A percentile compares a stretch with the other conserved stretches of the same genome.
phyloP scores from a whole-genome alignment of 352 stramenopile species.

The Peronospora destructor region DNA sequence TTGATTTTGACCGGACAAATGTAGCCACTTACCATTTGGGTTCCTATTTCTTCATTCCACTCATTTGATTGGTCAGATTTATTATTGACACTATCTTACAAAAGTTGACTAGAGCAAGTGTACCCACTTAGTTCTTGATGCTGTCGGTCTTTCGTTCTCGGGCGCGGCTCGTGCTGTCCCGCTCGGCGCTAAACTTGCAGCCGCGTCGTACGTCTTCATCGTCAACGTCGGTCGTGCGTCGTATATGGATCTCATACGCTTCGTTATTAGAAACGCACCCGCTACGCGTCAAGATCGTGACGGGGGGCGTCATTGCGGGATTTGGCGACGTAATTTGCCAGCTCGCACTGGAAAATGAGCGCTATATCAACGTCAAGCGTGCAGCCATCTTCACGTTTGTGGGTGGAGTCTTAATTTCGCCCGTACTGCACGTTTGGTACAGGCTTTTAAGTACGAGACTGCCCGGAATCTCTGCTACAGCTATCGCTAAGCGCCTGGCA shows the following conservation, averaged over 20 bases:
- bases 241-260: constrained; percentile 49
- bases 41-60: too few relatives aligned
- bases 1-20: too few relatives aligned
- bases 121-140: constrained; percentile 9
- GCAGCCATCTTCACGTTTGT: constrained; percentile 60
- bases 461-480: constrained; percentile 28
- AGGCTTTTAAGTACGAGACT: constrained; percentile 38
- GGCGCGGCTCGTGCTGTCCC: constrained; percentile 1
- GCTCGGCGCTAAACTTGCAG: constrained; percentile 1
- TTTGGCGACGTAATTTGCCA: constrained; percentile 68
- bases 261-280: constrained; percentile 48
- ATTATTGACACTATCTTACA: background rate
- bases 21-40: too few relatives aligned
- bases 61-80: background rate
- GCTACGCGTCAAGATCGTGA: constrained; percentile 61
- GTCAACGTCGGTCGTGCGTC: constrained; percentile 18
- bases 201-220: constrained; percentile 4
- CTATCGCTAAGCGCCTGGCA: constrained; percentile 57
- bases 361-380: constrained; percentile 40
- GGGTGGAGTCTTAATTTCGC: constrained; percentile 55
- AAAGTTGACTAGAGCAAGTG: background rate
- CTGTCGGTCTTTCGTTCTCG: constrained; percentile 26
- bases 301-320: constrained; percentile 48
- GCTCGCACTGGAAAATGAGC: constrained; percentile 29
- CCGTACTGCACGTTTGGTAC: constrained; percentile 80